Evolutionary conservation across 1,139 yeast genomes (phyloP).

Genomic region (Hansenula sp.): DNA sequence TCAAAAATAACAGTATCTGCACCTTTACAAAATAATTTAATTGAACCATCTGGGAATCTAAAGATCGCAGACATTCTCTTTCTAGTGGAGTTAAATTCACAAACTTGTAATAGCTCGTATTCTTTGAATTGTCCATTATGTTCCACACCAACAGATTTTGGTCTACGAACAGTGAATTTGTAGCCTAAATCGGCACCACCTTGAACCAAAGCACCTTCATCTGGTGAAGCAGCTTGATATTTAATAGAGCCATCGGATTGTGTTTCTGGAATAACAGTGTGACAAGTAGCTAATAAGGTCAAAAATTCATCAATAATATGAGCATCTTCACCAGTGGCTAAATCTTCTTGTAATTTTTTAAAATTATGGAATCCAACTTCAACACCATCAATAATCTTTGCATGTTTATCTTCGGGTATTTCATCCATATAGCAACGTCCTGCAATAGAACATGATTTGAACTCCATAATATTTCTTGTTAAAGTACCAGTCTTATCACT

Average conservation of each 20-base stretch:
- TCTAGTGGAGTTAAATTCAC: slow-evolving; percentile 96
- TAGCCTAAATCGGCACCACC: slow-evolving; percentile 93
- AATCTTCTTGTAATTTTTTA: slow-evolving; percentile 53
- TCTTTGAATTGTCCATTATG: slow-evolving; percentile 36
- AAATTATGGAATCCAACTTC: slow-evolving; percentile 80
- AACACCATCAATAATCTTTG: slow-evolving; percentile 68
- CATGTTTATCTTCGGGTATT: slow-evolving; percentile 86
- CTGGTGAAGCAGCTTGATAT: slow-evolving; percentile 98
- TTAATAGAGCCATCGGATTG: slow-evolving; percentile 59
- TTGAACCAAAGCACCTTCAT: slow-evolving; percentile 96
- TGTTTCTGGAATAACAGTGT: slow-evolving; percentile 93
- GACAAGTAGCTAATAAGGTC: slow-evolving; percentile 86
- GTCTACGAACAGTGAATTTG: slow-evolving; percentile 78
- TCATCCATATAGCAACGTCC: slow-evolving; percentile 86
- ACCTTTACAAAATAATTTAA: slow-evolving; percentile 89
- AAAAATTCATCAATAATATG: slow-evolving; percentile 77
- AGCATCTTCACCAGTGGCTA: slow-evolving; percentile 46
- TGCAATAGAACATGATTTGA: slow-evolving; percentile 89
- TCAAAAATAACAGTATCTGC: slow-evolving; percentile 96
- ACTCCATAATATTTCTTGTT: slow-evolving; percentile 94
- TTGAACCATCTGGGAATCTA: slow-evolving; percentile 90
- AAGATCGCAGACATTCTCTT: slow-evolving; percentile 97
- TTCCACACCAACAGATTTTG: slow-evolving; percentile 72
- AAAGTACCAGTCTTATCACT: slow-evolving; percentile 96
- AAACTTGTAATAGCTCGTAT: slow-evolving; percentile 80